Conservation (phyloP, 1,284 basidiomycete genomes). For the Fomitopsis pinicola region DNA sequence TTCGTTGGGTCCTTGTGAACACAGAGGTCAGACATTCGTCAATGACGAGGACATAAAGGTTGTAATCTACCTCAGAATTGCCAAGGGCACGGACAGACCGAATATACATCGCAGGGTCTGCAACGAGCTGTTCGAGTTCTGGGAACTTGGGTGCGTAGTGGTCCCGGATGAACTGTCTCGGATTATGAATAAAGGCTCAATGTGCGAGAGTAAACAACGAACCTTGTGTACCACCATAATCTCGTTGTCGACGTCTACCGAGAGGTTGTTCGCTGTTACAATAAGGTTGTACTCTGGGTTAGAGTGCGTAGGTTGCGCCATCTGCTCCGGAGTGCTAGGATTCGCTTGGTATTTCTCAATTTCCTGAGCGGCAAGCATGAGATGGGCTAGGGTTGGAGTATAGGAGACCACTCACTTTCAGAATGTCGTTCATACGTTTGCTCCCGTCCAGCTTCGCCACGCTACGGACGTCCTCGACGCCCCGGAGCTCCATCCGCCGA, state of each 20-base stretch:
- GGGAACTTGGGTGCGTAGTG: constrained; percentile 97
- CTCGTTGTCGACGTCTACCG: constrained; percentile 98
- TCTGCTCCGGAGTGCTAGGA: constrained; percentile 75
- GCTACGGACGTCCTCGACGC: constrained; percentile 78
- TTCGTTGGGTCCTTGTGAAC: constrained; percentile 70
- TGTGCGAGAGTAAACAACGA: constrained; percentile 8
- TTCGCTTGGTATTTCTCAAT: constrained; percentile 82
- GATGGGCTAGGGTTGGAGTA: neutral
- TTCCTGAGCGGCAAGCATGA: constrained; percentile 49
- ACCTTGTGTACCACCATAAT: constrained; percentile 96
- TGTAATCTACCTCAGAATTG: constrained; percentile 63
- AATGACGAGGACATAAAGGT: constrained; percentile 3
- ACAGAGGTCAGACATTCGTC: neutral
- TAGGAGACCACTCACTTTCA: constrained; percentile 53
- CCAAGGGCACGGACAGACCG: constrained; percentile 86
- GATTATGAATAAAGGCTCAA: neutral
- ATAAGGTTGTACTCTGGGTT: constrained; percentile 97
- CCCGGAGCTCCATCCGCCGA: constrained; percentile 84
- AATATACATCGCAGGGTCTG: constrained; percentile 91
- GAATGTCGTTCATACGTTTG: constrained; percentile 80
- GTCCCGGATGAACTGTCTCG: constrained; percentile 87
- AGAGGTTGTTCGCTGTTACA: constrained; percentile 96
- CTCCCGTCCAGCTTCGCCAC: constrained; percentile 89
- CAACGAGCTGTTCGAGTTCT: constrained; percentile 92
- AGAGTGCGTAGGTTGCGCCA: constrained; percentile 78